Evolutionary conservation across 805 yeast species (phyloP), one percentile per base, ranked within the genome.

Genomic region (Candida krabiensis): DNA sequence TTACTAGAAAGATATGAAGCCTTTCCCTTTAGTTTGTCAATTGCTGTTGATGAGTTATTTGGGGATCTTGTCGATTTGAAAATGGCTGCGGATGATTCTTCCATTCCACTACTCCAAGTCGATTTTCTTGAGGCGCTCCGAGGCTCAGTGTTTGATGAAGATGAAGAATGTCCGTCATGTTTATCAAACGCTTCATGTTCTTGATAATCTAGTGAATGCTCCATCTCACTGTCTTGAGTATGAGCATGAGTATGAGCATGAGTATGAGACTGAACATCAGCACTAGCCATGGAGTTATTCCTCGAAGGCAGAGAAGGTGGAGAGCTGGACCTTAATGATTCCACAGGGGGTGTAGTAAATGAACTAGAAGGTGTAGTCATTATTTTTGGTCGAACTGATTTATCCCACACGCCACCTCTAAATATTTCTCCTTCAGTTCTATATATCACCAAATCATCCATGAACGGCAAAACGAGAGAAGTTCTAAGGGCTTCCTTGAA

Each of bases 361-460:
- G 28, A 24, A n/a, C n/a, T n/a, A n/a, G n/a, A n/a, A n/a, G n/a
- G n/a, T 11, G 9, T 21, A 33, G 18, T 11, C 21, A 21, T 15
- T 17, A 16, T 24, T 7, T 26, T 31, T 8, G 55, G 49, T 30
- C 67, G 53, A 1, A 31, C 53, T 0, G 61, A 39, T 16, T 69
- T 68, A 46, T 83, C 89, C 98, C 98, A 91, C 17, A 91, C 79
- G 13, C 99, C 99, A 35, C 96, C 99, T 46, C 96, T 75, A 59
- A 80, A 93, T 11, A 87, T 61, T 46, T 87, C 95, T 27, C 63
- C 71, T 2, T 64, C 60, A 0, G 96, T 80, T 38, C 77, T 68
- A 53, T 71, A 84, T 55, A 86, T 84, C 0, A 80, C 77, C 28
- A 88, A 60, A 57, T 91, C 98, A 60, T 91, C 98, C 89, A 88